Percentiles rank a stretch among this genome's conserved stretches.
phyloP scores from a whole-genome alignment of 2,329 filamentous ascomycete genomes.

The Chaetothyriales sp. region DNA sequence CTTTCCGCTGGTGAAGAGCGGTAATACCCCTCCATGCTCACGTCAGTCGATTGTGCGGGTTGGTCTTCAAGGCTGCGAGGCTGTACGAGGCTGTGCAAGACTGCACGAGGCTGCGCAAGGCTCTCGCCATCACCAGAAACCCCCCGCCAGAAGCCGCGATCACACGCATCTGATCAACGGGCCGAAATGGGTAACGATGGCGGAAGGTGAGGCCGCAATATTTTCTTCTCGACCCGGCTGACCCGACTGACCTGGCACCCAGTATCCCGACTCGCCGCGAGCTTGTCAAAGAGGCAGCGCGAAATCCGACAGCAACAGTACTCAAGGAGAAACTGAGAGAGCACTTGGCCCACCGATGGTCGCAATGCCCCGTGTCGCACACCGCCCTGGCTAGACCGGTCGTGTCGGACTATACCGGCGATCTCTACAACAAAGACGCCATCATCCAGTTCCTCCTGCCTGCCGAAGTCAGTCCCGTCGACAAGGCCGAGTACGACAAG shows the following conservation, averaged over 20 bases:
- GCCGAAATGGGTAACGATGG: conserved; percentile 76
- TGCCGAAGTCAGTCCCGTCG: conserved; percentile 37
- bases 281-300: conserved; percentile 84
- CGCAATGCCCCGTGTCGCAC: conserved; percentile 72
- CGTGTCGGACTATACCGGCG: conserved; percentile 71
- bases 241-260: conserved; percentile 6
- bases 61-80: background rate
- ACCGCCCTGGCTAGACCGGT: conserved; percentile 56
- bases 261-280: conserved; percentile 89
- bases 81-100: background rate
- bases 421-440: conserved; percentile 88
- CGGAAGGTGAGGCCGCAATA: conserved; percentile 44
- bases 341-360: conserved; percentile 74
- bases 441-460: conserved; percentile 55
- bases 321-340: conserved; percentile 79
- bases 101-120: background rate
- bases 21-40: too few relatives aligned
- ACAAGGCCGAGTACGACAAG: conserved; percentile 46
- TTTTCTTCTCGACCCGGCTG: background rate
- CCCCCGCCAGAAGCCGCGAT: background rate
- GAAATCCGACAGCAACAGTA: conserved; percentile 65
- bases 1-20: too few relatives aligned
- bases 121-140: background rate
- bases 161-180: background rate
- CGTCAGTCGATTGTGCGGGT: too few relatives aligned